phyloP scores from a whole-genome alignment of 768 basidiomycete genomes.

The Pleurotus giganteus region DNA sequence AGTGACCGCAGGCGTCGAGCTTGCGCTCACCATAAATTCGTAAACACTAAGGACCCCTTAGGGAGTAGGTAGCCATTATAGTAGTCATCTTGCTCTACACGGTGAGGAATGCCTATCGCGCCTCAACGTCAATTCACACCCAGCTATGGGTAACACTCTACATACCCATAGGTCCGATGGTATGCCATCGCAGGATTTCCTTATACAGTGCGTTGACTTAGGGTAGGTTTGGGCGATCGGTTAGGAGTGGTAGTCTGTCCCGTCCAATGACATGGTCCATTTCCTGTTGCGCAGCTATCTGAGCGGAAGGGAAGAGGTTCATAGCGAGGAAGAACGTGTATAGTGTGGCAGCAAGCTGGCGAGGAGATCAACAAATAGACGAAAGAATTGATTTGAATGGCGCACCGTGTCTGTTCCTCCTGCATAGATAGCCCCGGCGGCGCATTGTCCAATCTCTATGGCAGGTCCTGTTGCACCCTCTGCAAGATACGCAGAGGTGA shows the following conservation, averaged over 20 bases:
- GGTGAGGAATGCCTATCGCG: slow-evolving; percentile 1
- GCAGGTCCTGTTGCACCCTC: slow-evolving; percentile 29
- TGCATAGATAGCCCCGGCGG: slow-evolving; percentile 21
- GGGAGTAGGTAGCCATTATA: neutral
- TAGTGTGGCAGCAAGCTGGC: neutral
- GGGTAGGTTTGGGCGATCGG: neutral
- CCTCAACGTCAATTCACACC: neutral
- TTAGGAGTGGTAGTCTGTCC: neutral
- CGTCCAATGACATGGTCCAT: neutral
- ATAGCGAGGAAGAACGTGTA: neutral
- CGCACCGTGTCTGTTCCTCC: slow-evolving; percentile 5
- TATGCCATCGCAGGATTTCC: neutral
- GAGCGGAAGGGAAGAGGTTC: neutral
- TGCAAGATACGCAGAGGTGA: slow-evolving; percentile 38
- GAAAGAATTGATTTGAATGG: too few species aligned
- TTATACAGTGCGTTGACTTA: neutral
- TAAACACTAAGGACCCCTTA: neutral
- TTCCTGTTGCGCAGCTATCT: slow-evolving; percentile 19
- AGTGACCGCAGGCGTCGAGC: neutral
- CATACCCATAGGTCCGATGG: neutral
- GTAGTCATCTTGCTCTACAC: slow-evolving; percentile 24
- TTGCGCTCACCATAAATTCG: slow-evolving; percentile 6
- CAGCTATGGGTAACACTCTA: neutral
- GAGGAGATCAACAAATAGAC: too few species aligned
- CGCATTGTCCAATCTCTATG: slow-evolving; percentile 39